Percentiles rank a stretch among this genome's conserved stretches.
Conservation (phyloP, 306 rosid genomes). For the Pyrus communis region DNA sequence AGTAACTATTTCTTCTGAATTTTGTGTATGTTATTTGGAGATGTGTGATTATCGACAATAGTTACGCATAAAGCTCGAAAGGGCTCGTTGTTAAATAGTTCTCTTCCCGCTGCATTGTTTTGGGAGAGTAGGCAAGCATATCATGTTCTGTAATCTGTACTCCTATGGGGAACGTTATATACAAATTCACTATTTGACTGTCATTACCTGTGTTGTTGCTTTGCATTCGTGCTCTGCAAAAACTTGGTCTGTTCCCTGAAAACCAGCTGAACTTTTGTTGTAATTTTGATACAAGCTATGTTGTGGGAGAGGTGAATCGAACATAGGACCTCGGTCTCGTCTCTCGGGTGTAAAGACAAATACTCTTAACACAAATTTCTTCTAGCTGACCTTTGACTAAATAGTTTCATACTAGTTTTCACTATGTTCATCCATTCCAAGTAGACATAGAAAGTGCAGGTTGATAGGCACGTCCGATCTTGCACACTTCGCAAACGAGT, state of each 20-base stretch:
- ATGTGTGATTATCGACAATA: neutral
- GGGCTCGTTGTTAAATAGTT: neutral
- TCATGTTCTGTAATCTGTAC: neutral
- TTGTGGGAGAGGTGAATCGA: neutral
- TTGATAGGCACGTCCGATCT: too few species aligned
- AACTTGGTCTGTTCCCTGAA: neutral
- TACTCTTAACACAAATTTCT: neutral
- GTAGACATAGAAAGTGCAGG: neutral
- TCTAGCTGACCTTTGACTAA: neutral
- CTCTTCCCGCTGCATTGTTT: slow-evolving; percentile 1
- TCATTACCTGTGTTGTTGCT: neutral
- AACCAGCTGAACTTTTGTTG: neutral
- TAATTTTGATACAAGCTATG: neutral
- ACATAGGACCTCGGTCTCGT: neutral
- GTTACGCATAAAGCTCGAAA: neutral
- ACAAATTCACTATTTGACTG: neutral
- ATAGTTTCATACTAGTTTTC: neutral
- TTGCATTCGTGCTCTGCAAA: neutral
- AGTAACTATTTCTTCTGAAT: neutral
- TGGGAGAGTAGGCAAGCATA: neutral
- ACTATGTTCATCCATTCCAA: neutral
- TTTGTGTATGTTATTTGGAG: neutral
- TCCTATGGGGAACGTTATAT: neutral
- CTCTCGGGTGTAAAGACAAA: neutral
- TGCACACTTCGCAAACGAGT: neutral